Base-by-base conservation (phyloP, 106 monocot genomes). In the Dendrobium huoshanense region DNA sequence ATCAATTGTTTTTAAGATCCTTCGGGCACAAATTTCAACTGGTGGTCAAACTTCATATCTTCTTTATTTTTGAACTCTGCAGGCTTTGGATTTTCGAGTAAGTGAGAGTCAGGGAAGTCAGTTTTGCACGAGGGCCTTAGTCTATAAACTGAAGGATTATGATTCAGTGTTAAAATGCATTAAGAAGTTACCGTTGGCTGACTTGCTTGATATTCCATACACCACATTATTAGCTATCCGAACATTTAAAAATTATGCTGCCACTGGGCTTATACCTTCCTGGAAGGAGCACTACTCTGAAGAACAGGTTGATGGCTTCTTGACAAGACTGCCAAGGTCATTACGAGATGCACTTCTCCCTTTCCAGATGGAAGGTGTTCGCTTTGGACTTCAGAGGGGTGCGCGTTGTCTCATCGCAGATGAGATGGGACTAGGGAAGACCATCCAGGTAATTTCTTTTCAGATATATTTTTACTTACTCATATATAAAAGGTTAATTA, bases 391-490 rank as follows among this genome's bases (percentile, higher is more conserved):
- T 29, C 80, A 83, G 77, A 88, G 99, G 78, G 91, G 93, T 59
- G 99, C 90, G 18, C 84, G 93, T 18, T 99, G 99, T 77, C 95
- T 99, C 9, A 95, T 95, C 85, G 99, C 99, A 33, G 99, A 99
- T 93, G 99, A 99, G 80, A 99, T 99, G 95, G 99, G 99, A 24
- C 86, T 99, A 19, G 95, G 99, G 41, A 99, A 99, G 88, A 95
- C 95, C 45, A 88, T 99, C 10, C 99, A 99, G 91, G 98, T 91
- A 81, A 73, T 1, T 19, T 77, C 25, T 76, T 76, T 43, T 43
- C 43, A 72, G 72, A 74, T 20, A n/a, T 61, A 22, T 20, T n/a
- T 22, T 51, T 51, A 51, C 13, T 8, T 48, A 0, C 48, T 48
- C 48, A 13, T 51, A 13, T 51, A 13, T 13, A 51, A 51, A 51